Percentiles rank a stretch among this genome's conserved stretches.
These are phyloP conservation scores for Thielaviopsis musarum DNA, from an alignment of 2,329 filamentous ascomycete species.

Conservation along the genomic window DNA sequence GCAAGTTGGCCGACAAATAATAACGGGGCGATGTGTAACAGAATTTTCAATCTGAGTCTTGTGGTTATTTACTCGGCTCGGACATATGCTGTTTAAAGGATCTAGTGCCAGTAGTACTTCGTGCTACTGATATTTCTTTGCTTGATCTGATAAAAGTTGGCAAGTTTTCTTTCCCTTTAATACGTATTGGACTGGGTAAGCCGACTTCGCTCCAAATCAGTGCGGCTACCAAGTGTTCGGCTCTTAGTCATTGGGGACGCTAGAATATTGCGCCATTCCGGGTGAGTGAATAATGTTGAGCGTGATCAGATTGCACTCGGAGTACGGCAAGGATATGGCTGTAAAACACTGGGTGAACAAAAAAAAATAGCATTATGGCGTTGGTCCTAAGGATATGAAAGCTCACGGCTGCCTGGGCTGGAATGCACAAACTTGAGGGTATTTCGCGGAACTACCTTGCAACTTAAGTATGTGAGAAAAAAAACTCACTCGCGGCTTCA, in stretches of 20 bases:
- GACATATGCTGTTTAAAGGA: not conserved
- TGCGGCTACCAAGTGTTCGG: too few species aligned
- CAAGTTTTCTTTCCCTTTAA: not conserved
- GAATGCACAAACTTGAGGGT: not conserved
- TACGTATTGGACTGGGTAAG: not conserved
- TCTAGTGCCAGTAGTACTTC: too few species aligned
- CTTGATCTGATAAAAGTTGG: not conserved
- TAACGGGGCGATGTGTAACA: not conserved
- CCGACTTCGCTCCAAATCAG: too few species aligned
- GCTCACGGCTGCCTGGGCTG: not conserved
- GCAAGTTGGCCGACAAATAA: too few species aligned
- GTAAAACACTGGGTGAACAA: too few species aligned
- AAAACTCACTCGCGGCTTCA: not conserved
- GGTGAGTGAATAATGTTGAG: too few species aligned
- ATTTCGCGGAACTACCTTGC: too few species aligned
- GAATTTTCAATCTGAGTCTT: too few species aligned
- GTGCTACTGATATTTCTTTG: not conserved
- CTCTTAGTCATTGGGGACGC: too few species aligned
- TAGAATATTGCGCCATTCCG: too few species aligned
- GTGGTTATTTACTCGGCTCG: not conserved
- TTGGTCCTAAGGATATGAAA: not conserved
- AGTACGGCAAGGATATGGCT: too few species aligned
- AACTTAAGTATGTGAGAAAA: not conserved
- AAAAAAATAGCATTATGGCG: not conserved
- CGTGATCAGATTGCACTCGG: too few species aligned